Conservation (phyloP, 1,284 basidiomycete species). For the Moniliella sp. region DNA sequence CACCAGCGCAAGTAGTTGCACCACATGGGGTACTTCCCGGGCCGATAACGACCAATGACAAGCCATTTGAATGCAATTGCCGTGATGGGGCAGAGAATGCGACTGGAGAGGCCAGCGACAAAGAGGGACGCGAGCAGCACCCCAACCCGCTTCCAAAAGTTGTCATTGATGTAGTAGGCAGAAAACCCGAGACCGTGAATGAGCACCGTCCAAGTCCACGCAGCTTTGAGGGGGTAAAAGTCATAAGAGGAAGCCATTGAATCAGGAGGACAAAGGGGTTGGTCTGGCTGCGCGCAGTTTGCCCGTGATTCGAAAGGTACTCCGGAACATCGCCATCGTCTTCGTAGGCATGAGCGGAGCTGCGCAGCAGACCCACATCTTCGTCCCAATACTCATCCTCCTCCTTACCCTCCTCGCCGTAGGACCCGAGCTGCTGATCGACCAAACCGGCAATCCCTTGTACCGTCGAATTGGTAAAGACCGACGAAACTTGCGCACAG, state of each 20-base stretch:
- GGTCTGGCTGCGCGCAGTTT: constrained; percentile 25
- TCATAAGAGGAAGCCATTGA: constrained; percentile 26
- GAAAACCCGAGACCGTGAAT: constrained; percentile 32
- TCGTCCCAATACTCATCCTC: constrained; percentile 26
- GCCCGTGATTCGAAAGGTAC: constrained; percentile 25
- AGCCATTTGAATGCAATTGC: constrained; percentile 34
- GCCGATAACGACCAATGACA: constrained; percentile 29
- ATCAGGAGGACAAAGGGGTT: constrained; percentile 28
- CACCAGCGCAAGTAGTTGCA: constrained; percentile 34
- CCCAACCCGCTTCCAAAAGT: constrained; percentile 31
- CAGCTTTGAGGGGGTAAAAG: constrained; percentile 32
- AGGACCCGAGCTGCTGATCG: constrained; percentile 24
- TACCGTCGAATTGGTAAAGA: constrained; percentile 32
- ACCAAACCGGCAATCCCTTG: constrained; percentile 26
- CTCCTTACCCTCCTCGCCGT: constrained; percentile 16
- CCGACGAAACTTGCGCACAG: constrained; percentile 23
- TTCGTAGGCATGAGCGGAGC: constrained; percentile 24
- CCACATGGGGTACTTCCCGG: constrained; percentile 33
- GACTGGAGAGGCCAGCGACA: constrained; percentile 27
- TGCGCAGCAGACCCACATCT: constrained; percentile 12
- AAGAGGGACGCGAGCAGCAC: constrained; percentile 26
- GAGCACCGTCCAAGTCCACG: constrained; percentile 34
- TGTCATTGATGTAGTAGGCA: constrained; percentile 31
- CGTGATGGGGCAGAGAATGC: constrained; percentile 30
- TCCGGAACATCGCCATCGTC: constrained; percentile 19